These are phyloP conservation scores for Plasmodium cynomolgi DNA, from an alignment of 169 alveolate genomes.

Conservation along the genomic window DNA sequence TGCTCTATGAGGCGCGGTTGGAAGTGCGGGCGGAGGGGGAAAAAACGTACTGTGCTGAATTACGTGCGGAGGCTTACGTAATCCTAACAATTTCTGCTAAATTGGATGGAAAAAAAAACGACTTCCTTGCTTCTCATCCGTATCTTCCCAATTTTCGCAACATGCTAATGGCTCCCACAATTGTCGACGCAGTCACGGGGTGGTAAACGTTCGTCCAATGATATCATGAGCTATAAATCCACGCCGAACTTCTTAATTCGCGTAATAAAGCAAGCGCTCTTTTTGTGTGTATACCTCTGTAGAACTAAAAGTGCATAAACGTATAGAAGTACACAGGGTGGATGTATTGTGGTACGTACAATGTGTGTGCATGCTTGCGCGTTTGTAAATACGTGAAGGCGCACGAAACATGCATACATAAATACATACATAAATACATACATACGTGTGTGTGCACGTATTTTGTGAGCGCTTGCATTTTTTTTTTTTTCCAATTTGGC, in stretches of 20 bases:
- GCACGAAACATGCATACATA: not conserved
- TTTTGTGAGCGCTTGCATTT: not conserved
- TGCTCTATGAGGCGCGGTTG: not conserved
- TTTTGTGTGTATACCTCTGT: constrained; percentile 1
- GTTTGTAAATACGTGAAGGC: not conserved
- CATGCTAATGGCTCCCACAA: not conserved
- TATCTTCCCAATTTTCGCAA: not conserved
- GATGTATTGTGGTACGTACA: not conserved
- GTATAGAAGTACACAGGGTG: not conserved
- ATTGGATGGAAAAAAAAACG: not conserved
- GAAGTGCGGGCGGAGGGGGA: not conserved
- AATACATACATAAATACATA: not conserved
- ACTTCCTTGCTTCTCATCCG: not conserved
- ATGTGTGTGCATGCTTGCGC: not conserved
- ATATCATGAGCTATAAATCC: not conserved
- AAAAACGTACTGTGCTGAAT: not conserved
- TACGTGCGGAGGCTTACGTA: not conserved
- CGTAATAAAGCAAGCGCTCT: not conserved
- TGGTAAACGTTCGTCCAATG: not conserved
- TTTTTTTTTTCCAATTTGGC: not conserved
- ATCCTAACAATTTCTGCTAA: not conserved
- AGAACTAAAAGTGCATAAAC: constrained; percentile 16
- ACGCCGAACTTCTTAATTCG: not conserved
- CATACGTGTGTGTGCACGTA: not conserved
- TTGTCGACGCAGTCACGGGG: not conserved